These are phyloP conservation scores for Cercospora sp. DNA, from an alignment of 2,329 filamentous ascomycete genomes.

Conservation along the genomic window DNA sequence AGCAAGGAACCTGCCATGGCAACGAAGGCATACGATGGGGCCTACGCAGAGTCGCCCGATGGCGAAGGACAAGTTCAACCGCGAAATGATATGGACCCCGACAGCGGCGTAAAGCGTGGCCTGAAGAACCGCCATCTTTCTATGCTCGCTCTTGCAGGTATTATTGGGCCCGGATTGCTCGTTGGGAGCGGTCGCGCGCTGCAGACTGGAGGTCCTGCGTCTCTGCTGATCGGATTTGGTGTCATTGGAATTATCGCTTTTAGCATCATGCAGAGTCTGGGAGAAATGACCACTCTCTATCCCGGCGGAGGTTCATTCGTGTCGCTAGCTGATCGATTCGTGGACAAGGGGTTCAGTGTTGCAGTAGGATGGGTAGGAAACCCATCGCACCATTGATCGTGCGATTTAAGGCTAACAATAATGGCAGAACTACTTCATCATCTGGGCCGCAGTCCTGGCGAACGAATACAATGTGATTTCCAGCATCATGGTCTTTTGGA, in stretches of 20 bases:
- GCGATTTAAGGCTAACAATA: background rate
- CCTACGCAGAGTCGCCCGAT: background rate
- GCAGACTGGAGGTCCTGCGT: slow-evolving; percentile 67
- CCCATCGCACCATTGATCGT: background rate
- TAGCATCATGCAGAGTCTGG: slow-evolving; percentile 70
- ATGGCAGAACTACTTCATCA: slow-evolving; percentile 62
- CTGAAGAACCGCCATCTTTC: slow-evolving; percentile 67
- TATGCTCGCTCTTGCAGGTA: slow-evolving; percentile 56
- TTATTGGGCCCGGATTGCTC: slow-evolving; percentile 68
- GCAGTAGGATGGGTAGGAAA: slow-evolving; percentile 60
- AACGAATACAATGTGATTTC: slow-evolving; percentile 72
- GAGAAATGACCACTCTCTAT: slow-evolving; percentile 72
- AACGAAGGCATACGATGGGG: slow-evolving; percentile 4
- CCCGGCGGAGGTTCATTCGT: slow-evolving; percentile 71
- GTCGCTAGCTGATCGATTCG: slow-evolving; percentile 68
- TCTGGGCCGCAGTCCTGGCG: slow-evolving; percentile 65
- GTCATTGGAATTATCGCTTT: slow-evolving; percentile 69
- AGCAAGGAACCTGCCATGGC: slow-evolving; percentile 8
- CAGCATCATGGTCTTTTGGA: slow-evolving; percentile 67
- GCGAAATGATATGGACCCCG: slow-evolving; percentile 50
- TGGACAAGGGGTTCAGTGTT: slow-evolving; percentile 68
- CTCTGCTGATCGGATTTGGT: slow-evolving; percentile 70
- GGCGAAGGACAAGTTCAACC: slow-evolving; percentile 5
- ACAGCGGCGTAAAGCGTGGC: slow-evolving; percentile 67
- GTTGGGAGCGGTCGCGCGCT: slow-evolving; percentile 71